Base-by-base conservation (phyloP, 768 basidiomycete species). In the Cubamyces lactineus region DNA sequence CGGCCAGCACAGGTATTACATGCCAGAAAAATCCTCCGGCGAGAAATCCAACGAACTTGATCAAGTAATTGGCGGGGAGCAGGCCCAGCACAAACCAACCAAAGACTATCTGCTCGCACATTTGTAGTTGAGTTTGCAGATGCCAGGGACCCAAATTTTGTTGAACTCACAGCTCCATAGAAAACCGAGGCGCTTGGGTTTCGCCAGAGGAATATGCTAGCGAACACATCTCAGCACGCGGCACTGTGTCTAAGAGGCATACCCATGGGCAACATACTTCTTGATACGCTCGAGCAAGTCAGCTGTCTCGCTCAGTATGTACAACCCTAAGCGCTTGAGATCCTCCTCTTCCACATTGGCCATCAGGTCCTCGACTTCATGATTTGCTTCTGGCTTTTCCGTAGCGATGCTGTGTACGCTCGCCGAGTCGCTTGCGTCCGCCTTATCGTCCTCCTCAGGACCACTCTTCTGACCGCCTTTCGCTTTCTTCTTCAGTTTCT, bases 121-220 rank as follows among this genome's bases (percentile, higher is more conserved):
- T 13, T 61, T 67, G 41, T 38, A 28, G 19, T 17, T 55, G 38
- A 65, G 23, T 70, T 9, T 9, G 63, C 11, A 39, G 26, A 21
- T 40, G 26, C 40, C 24, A 45, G n/a, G n/a, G 34, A 34, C 9
- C 34, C 11, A 5, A 34, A 11, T 11, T 34, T 9, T 7, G 34
- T 11, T 11, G 26, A 26, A 59, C 81, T 65, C 67, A 87, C 87
- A 38, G 76, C 53, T 21, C 72, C 76, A 69, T 86, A 89, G 39
- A 75, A 69, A 19, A 66, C 67, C 6, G 87, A 87, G 12, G 81
- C 78, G 5, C 74, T 63, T 4, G 85, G 82, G 50, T 78, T 76
- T 26, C 86, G 80, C 88, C 88, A 89, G n/a, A 84, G 79, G 66
- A 87, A 84, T n/a, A 87, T 77, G 66, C 88, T 89, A 2, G 24